Evolutionary conservation across 352 stramenopile genomes (phyloP).

Genomic region (Pythium apleroticum): DNA sequence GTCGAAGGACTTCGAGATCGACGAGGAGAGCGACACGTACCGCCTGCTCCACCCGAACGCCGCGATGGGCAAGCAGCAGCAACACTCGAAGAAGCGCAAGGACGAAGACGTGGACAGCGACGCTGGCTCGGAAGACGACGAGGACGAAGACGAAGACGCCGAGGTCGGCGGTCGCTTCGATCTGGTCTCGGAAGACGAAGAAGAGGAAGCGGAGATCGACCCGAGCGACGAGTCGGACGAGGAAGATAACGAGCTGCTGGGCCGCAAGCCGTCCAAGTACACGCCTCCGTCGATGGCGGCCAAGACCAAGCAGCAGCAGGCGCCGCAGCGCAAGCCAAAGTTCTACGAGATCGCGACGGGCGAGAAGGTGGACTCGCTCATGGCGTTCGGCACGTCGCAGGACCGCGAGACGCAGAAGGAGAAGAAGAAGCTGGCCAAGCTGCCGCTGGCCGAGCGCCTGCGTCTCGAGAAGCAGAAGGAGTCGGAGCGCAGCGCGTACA

Average conservation of each 20-base stretch:
- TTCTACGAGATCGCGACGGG: slow-evolving; percentile 87
- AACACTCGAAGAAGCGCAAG: slow-evolving; percentile 45
- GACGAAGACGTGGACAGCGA: slow-evolving; percentile 94
- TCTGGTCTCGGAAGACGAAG: slow-evolving; percentile 62
- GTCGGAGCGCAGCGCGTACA: slow-evolving; percentile 77
- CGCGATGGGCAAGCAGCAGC: slow-evolving; percentile 55
- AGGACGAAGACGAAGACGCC: slow-evolving; percentile 47
- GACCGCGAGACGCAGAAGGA: slow-evolving; percentile 72
- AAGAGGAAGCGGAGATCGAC: slow-evolving; percentile 57
- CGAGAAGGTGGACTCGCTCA: slow-evolving; percentile 80
- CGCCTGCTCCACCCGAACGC: slow-evolving; percentile 94
- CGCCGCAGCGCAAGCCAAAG: slow-evolving; percentile 52
- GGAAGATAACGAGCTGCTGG: slow-evolving; percentile 40
- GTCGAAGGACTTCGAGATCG: slow-evolving; percentile 97
- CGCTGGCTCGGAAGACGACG: slow-evolving; percentile 62
- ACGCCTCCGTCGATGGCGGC: slow-evolving; percentile 1
- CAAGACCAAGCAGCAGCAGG: slow-evolving; percentile 6
- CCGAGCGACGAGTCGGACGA: slow-evolving; percentile 73
- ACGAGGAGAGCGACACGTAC: slow-evolving; percentile 97
- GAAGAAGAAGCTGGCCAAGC: slow-evolving; percentile 75
- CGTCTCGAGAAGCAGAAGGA: slow-evolving; percentile 71
- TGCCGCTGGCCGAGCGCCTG: slow-evolving; percentile 78
- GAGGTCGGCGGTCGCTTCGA: slow-evolving; percentile 64
- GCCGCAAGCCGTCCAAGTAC: slow-evolving; percentile 23
- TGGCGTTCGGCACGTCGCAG: slow-evolving; percentile 67